Percentiles rank a stretch among this genome's conserved stretches.
Conservation (phyloP, 169 alveolate genomes). For the Plasmodium sp. region DNA sequence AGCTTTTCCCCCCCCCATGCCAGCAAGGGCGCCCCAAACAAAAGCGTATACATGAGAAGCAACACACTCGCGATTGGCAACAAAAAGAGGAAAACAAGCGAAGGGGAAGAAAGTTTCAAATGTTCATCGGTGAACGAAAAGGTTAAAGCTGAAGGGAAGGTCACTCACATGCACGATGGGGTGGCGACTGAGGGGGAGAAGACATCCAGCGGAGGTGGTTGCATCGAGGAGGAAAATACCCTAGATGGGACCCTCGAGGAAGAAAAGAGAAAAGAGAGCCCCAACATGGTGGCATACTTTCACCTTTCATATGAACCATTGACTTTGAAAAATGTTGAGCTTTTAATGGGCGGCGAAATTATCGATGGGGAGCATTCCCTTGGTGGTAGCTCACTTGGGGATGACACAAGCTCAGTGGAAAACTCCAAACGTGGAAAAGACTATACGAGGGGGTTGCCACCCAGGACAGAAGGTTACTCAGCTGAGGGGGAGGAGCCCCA, state of each 20-base stretch:
- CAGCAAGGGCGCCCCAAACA: background rate
- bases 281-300: background rate
- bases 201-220: background rate
- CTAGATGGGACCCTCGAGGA: background rate
- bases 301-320: background rate
- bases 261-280: background rate
- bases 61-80: background rate
- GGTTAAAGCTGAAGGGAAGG: background rate
- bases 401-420: background rate
- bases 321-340: background rate
- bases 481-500: background rate
- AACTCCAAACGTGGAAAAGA: background rate
- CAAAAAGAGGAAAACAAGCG: background rate
- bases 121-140: background rate
- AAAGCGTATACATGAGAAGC: constrained; percentile 21
- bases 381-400: background rate
- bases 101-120: background rate
- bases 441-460: background rate
- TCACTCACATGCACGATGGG: background rate
- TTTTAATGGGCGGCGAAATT: background rate
- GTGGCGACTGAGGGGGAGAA: background rate
- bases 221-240: background rate
- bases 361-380: background rate
- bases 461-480: background rate
- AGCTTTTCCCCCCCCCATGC: background rate